Base-by-base conservation (phyloP, 164 flowering plant species). In the Piper betle region DNA sequence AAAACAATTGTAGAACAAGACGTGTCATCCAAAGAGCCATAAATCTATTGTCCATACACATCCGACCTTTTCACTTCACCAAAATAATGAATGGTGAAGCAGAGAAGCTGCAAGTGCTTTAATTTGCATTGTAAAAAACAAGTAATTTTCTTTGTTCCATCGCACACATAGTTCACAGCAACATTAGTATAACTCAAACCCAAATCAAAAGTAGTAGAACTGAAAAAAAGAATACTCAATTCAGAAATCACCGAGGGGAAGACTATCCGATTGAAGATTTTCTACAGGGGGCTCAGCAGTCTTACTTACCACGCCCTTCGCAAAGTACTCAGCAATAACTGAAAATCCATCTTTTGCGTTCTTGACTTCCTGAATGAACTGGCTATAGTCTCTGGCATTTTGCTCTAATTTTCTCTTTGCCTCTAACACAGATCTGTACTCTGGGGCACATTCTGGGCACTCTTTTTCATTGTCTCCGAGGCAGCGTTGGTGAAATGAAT, bases 391-490 rank as follows among this genome's bases (percentile, higher is more conserved):
- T 68, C 77, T 90, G 50, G 94, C 77, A 68, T 88, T 86, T 69
- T 83, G 90, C 68, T 93, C 99, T 68, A 93, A 74, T 72, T 68
- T 85, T 75, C 87, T 87, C 77, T 90, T 93, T 86, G 76, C 84
- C 64, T 90, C 99, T 62, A 82, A 39, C 43, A 90, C 92, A 50
- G 92, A 76, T 73, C 88, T 80, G 80, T 93, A 93, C 74, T 93
- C 97, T 5, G 94, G 85, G 64, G 88, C 92, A 77, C 98, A 93
- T 60, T 82, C 94, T 7, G 97, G 96, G 69, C 98, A 93, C 72
- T 93, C 98, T 63, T 86, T 93, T 71, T 93, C 98, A 62, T 87
- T 90, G 81, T 93, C 98, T 1, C 97, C 98, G 39, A 93, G 92
- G 78, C 98, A 93, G 7, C 86, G 94, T 69, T 83, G 92, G 65